Conservation (phyloP, 2,329 filamentous ascomycete species). For the Venturiaceae sp. region DNA sequence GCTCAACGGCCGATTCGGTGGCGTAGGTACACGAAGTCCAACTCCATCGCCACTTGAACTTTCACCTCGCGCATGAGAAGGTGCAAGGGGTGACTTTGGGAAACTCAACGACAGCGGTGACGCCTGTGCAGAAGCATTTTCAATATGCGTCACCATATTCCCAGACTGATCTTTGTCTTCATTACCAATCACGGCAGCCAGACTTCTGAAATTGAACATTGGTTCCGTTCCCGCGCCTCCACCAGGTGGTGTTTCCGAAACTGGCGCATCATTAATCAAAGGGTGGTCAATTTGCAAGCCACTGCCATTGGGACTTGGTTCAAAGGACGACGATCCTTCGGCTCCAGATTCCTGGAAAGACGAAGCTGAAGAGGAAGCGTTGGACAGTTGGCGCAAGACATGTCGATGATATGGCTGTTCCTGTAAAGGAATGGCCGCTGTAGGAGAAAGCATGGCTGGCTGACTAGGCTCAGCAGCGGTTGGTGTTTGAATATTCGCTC, state of each 20-base stretch:
- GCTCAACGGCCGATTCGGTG: not conserved
- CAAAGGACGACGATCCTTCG: constrained; percentile 27
- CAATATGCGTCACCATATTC: not conserved
- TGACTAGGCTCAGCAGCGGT: not conserved
- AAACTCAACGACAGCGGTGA: not conserved
- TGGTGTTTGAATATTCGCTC: constrained; percentile 29
- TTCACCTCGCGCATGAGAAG: not conserved
- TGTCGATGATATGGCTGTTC: constrained; percentile 41
- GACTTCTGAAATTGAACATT: constrained; percentile 84
- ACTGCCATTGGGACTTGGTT: constrained; percentile 43
- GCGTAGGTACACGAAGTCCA: not conserved
- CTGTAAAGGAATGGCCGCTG: constrained; percentile 15
- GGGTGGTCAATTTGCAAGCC: constrained; percentile 36
- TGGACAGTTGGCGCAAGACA: constrained; percentile 75
- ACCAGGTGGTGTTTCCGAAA: constrained; percentile 34
- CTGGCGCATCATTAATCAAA: not conserved
- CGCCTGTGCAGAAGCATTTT: not conserved
- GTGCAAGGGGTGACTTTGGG: not conserved
- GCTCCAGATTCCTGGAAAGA: constrained; percentile 51
- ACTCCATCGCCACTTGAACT: not conserved
- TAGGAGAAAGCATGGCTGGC: not conserved
- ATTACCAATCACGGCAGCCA: constrained; percentile 63
- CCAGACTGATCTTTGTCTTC: constrained; percentile 11
- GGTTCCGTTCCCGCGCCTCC: constrained; percentile 53
- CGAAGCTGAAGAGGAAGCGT: constrained; percentile 73